Percentiles rank a stretch among this genome's conserved stretches.
phyloP scores from a whole-genome alignment of 1,284 basidiomycete species.

The Ustilago crameri region DNA sequence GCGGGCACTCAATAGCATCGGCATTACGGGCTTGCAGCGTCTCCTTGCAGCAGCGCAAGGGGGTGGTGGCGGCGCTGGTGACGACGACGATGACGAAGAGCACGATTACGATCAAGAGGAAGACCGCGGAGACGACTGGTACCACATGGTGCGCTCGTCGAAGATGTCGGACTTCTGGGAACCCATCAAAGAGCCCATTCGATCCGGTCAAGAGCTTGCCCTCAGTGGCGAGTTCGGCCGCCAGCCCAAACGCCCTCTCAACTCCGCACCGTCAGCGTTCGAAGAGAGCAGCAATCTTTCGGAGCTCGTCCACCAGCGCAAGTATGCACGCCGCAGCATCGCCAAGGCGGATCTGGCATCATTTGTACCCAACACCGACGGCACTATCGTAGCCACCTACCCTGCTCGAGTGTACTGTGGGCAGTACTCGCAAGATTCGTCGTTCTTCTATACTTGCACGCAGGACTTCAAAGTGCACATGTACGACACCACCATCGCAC shows the following conservation, averaged over 20 bases:
- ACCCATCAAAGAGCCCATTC: conserved; percentile 74
- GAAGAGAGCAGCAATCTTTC: conserved; percentile 35
- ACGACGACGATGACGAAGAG: conserved; percentile 46
- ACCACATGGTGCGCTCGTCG: conserved; percentile 35
- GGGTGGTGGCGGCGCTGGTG: conserved; percentile 41
- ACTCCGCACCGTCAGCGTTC: conserved; percentile 39
- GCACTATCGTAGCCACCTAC: conserved; percentile 86
- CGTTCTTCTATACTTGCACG: conserved; percentile 70
- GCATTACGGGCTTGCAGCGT: conserved; percentile 47
- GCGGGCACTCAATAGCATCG: conserved; percentile 47
- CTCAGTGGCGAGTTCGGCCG: conserved; percentile 87
- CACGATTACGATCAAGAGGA: conserved; percentile 45
- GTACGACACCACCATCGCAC: conserved; percentile 43
- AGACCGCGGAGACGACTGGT: conserved; percentile 38
- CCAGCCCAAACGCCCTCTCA: conserved; percentile 50
- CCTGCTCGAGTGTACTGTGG: conserved; percentile 87
- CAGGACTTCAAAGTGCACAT: conserved; percentile 79
- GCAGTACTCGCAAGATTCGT: conserved; percentile 77
- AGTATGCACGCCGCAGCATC: conserved; percentile 65
- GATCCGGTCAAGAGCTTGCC: conserved; percentile 78
- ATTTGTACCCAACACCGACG: conserved; percentile 84
- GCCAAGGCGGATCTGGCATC: conserved; percentile 68
- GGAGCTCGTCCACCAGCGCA: conserved; percentile 42
- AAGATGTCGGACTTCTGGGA: conserved; percentile 61
- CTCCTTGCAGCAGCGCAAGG: conserved; percentile 45